These are phyloP conservation scores for Toxoplasma gondii DNA, from an alignment of 169 alveolate genomes.

Conservation along the genomic window DNA sequence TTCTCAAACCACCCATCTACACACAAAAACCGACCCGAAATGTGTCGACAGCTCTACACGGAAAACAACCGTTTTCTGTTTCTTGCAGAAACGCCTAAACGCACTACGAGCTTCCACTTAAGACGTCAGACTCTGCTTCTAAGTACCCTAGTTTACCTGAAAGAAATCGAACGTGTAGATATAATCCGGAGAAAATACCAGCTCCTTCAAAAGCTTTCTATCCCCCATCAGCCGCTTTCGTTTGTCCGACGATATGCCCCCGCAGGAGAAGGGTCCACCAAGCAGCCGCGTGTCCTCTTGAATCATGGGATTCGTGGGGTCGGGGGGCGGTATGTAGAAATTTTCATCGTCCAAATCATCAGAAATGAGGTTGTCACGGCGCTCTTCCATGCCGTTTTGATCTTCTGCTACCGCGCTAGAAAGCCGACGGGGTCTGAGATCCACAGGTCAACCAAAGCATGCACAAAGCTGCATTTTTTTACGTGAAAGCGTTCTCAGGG, in stretches of 20 bases:
- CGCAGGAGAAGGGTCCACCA: conserved; percentile 26
- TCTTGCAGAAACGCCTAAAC: too few relatives aligned
- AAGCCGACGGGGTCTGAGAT: background rate
- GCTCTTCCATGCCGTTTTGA: background rate
- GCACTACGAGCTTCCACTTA: background rate
- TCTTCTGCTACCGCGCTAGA: background rate
- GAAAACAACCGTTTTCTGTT: too few relatives aligned
- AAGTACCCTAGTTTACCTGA: background rate
- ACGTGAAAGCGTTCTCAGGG: too few relatives aligned
- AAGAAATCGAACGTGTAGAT: conserved; percentile 23
- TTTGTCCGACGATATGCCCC: background rate
- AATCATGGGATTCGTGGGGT: background rate
- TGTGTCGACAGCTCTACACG: too few relatives aligned
- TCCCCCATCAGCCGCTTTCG: conserved; percentile 17
- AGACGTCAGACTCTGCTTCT: background rate
- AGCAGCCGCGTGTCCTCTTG: conserved; percentile 46
- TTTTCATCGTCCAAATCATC: background rate
- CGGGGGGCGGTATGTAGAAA: conserved; percentile 18
- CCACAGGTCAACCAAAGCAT: background rate
- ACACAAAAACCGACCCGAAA: too few relatives aligned
- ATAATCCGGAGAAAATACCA: background rate
- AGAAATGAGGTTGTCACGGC: background rate
- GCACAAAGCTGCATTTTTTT: too few relatives aligned
- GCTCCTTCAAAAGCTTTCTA: background rate
- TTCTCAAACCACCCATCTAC: too few relatives aligned